Percentiles rank a stretch among this genome's conserved stretches.
These are phyloP conservation scores for Allium fistulosum DNA, from an alignment of 106 monocot species.

Conservation along the genomic window DNA sequence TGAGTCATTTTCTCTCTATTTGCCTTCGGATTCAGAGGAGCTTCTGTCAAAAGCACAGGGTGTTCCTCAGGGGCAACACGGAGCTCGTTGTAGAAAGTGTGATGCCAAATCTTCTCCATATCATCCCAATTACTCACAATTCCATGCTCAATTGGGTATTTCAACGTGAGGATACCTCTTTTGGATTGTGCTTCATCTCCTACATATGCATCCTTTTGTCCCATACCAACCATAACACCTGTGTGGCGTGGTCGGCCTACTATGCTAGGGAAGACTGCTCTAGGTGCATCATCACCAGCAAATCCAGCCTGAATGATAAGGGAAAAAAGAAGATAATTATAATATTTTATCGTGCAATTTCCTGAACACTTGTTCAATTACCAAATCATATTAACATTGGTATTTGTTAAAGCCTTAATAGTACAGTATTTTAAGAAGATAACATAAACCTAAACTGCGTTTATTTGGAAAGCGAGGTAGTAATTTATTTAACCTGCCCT, in stretches of 20 bases:
- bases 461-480: no score
- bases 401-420: no score
- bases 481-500: no score
- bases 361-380: no score
- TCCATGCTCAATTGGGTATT: constrained; percentile 69
- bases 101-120: constrained; percentile 33
- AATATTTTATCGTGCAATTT: no score
- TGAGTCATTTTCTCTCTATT: constrained; percentile 16
- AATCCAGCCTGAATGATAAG: constrained; percentile 37
- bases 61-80: constrained; percentile 15
- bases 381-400: no score
- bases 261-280: constrained; percentile 53
- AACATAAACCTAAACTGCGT: no score
- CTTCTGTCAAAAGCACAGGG: constrained; percentile 9
- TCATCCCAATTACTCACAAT: constrained; percentile 74
- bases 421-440: no score
- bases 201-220: constrained; percentile 21
- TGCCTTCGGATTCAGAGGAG: constrained; percentile 11
- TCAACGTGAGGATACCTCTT: constrained; percentile 57
- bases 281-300: constrained; percentile 59
- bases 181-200: constrained; percentile 56
- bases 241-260: constrained; percentile 54
- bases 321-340: no score
- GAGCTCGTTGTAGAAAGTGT: constrained; percentile 10
- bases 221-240: constrained; percentile 64